Base-by-base conservation (phyloP, 2,329 filamentous ascomycete species). In the Neoarthrinium moseri region DNA sequence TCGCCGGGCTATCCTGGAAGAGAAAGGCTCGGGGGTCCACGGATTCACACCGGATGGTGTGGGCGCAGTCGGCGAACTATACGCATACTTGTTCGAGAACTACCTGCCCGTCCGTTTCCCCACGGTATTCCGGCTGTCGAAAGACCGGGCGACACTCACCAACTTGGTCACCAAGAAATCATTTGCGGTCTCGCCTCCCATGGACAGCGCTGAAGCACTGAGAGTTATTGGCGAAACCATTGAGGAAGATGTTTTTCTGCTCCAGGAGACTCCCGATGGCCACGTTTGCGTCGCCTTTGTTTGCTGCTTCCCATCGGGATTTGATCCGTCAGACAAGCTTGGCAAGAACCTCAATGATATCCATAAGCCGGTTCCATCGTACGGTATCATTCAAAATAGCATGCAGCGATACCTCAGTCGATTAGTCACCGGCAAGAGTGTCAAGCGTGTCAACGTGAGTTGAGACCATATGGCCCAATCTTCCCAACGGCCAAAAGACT, bases 361-460 rank as follows among this genome's bases (percentile, higher is more conserved):
- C 10, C 78, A 82, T 46, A 59, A 48, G 13, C 75, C 75, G 0
- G 78, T 81, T 29, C 78, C 78, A 1, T 65, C 66, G 1, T 81
- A 79, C 45, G 71, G 77, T 13, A 79, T 74, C 61, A 79, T 81
- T 22, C 75, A 71, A 0, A 55, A 63, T 0, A 80, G 75, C 48
- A 79, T 81, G 75, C 77, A 81, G 58, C 66, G 69, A 5, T 79
- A 75, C 56, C 80, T 81, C 49, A 53, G 56, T 3, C 69, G 67
- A 38, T 42, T 80, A 0, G 65, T 73, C 44, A 71, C 71, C 1
- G 77, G 75, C 0, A 77, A 68, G 56, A 66, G 62, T 37, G 72
- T 72, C 2, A 77, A 74, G 56, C 60, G 78, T n/a, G 59, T 71
- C 4, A 81, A 81, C 26, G 77, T 77, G 45, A 52, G 67, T 59